Percentiles rank a stretch among this genome's conserved stretches.
Evolutionary conservation across 805 yeast species (phyloP).

Genomic region (Pichia sporocuriosa): DNA sequence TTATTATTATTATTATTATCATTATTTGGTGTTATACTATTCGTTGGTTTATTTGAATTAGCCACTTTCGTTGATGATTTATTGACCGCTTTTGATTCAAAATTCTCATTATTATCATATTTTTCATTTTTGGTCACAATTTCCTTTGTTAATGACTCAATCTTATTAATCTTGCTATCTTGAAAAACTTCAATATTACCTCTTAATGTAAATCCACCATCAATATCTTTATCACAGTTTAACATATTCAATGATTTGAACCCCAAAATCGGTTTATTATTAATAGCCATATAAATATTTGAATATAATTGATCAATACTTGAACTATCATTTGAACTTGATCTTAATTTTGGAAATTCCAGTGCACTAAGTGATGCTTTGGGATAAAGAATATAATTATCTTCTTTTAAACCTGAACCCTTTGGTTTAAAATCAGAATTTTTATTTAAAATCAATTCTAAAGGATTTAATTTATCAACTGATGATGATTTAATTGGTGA

Average conservation of each 20-base stretch:
- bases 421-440: constrained; percentile 1
- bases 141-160: constrained; percentile 61
- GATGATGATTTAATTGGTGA: too few species aligned
- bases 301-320: constrained; percentile 22
- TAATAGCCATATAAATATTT: constrained; percentile 18
- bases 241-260: constrained; percentile 20
- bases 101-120: too few species aligned
- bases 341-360: constrained; percentile 5
- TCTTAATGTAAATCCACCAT: constrained; percentile 44
- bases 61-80: not conserved
- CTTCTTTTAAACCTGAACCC: constrained; percentile 4
- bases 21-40: not conserved
- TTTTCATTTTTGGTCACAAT: constrained; percentile 26
- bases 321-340: constrained; percentile 1
- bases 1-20: constrained; percentile 6
- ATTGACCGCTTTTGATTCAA: not conserved
- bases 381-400: constrained; percentile 26
- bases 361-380: constrained; percentile 30
- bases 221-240: constrained; percentile 13
- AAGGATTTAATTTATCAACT: not conserved
- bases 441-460: constrained; percentile 3
- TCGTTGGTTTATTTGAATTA: not conserved
- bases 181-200: constrained; percentile 47
- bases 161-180: constrained; percentile 34
- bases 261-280: constrained; percentile 29